These are phyloP conservation scores for Bassia scoparia DNA, from an alignment of 148 eudicot species.

Conservation along the genomic window DNA sequence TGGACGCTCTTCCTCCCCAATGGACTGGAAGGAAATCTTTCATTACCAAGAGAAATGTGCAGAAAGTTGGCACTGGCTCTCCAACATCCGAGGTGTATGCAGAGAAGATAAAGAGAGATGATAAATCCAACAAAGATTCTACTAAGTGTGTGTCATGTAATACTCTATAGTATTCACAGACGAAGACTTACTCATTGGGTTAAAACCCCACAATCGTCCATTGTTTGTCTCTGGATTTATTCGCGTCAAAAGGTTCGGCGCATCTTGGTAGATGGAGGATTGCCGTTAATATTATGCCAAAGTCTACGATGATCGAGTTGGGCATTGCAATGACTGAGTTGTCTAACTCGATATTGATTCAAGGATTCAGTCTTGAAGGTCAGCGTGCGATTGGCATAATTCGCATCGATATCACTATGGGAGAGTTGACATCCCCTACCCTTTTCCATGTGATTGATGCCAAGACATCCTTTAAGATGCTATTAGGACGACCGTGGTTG, in stretches of 20 bases:
- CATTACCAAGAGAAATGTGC: too few species aligned
- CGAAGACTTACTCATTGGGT: not conserved
- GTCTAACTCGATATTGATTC: not conserved
- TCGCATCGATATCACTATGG: not conserved
- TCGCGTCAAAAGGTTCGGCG: not conserved
- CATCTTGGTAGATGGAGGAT: conserved; percentile 11
- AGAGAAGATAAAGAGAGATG: too few species aligned
- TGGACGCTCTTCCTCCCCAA: not conserved
- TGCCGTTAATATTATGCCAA: conserved; percentile 4
- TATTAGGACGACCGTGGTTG: not conserved
- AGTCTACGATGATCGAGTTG: not conserved
- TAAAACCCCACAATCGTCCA: conserved; percentile 9
- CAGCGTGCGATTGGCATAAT: not conserved
- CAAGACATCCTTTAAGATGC: not conserved
- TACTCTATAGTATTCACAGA: not conserved
- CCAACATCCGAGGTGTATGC: not conserved
- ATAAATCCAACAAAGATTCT: too few species aligned
- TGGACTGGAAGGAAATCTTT: not conserved
- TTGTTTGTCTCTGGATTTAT: not conserved
- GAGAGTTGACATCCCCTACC: not conserved
- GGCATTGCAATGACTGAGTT: not conserved
- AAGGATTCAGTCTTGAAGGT: conserved; percentile 2
- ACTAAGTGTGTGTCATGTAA: too few species aligned
- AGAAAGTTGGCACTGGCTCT: not conserved
- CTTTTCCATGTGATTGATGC: conserved; percentile 1